Conservation (phyloP, 2,329 filamentous ascomycete species). For the Thyridium curvatum region DNA sequence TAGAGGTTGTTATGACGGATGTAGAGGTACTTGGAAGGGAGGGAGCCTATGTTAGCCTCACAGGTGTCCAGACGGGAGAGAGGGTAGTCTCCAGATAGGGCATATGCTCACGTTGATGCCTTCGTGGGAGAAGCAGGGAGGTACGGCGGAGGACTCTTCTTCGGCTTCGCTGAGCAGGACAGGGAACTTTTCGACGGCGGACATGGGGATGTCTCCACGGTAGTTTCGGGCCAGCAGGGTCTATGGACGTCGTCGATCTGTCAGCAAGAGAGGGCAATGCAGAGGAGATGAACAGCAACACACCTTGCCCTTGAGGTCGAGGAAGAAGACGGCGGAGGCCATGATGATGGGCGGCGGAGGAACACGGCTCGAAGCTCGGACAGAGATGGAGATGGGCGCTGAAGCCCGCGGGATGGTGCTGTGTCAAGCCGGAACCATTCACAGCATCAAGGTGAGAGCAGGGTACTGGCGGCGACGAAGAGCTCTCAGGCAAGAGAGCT, state of each 20-base stretch:
- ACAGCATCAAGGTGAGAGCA: too few relatives aligned
- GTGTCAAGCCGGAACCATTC: background rate
- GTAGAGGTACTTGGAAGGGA: constrained; percentile 99
- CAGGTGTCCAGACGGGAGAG: too few relatives aligned
- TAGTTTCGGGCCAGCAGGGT: constrained; percentile 98
- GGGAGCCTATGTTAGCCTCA: too few relatives aligned
- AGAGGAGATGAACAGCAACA: constrained; percentile 14
- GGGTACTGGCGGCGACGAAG: too few relatives aligned
- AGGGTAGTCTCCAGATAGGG: constrained; percentile 3
- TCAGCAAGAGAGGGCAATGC: constrained; percentile 1
- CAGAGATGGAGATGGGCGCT: constrained; percentile 12
- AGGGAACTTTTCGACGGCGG: constrained; percentile 96
- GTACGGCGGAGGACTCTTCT: constrained; percentile 96
- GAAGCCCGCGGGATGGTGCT: constrained; percentile 6
- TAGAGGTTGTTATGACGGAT: constrained; percentile 99
- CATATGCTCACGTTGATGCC: constrained; percentile 77
- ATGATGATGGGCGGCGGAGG: constrained; percentile 44
- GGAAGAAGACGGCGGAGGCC: constrained; percentile 97
- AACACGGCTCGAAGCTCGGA: constrained; percentile 16
- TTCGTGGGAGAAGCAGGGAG: constrained; percentile 96
- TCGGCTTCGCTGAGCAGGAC: constrained; percentile 94
- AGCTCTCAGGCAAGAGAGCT: too few relatives aligned
- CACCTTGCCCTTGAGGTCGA: constrained; percentile 99
- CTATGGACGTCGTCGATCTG: constrained; percentile 38
- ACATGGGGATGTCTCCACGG: constrained; percentile 97